Base-by-base conservation (phyloP, 1,284 basidiomycete genomes). In the Polyporus tsugae region DNA sequence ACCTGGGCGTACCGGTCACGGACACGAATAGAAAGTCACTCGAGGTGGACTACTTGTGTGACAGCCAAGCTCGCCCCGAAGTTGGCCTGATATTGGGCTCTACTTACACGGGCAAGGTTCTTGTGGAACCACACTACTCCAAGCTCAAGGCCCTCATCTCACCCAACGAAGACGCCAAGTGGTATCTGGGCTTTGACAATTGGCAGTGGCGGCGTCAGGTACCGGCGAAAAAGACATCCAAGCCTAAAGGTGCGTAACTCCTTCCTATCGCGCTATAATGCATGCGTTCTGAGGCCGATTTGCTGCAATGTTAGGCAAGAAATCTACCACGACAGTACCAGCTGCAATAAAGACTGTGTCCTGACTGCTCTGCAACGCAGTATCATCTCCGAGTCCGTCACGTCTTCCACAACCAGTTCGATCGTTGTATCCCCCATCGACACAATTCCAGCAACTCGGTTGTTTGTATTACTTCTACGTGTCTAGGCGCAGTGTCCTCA, bases 111-210 rank as follows among this genome's bases (percentile, higher is more conserved):
- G 57, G 57, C 33, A 17, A 4, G 35, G 17, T 53, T 11, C 57
- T 59, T 1, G 3, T 11, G n/a, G 57, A 59, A n/a, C 19, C 57
- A 38, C 35, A 38, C 35, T 22, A 38, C 35, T n/a, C 36, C 11
- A 59, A 59, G 57, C 38, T 59, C 11, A 59, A 59, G 57, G 57
- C 57, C 4, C 57, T 59, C 19, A 10, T 59, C 57, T 59, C 57
- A 2, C 57, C 57, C 9, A 38, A 59, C 57, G 35, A 59, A 19
- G 57, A 59, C 57, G 35, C 35, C 19, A 59, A 35, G 57, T 59
- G 57, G 57, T 59, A 59, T 10, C 57, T 59, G 7, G 57, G 33
- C 7, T 36, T 22, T 13, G 9, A 39, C 13, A n/a, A 59, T 17
- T 59, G 57, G 57, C 7, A 59, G 35, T 59, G 57, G 57, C 13